These are phyloP conservation scores for Haberlea rhodopensis DNA, from an alignment of 257 asterid species.

Conservation along the genomic window DNA sequence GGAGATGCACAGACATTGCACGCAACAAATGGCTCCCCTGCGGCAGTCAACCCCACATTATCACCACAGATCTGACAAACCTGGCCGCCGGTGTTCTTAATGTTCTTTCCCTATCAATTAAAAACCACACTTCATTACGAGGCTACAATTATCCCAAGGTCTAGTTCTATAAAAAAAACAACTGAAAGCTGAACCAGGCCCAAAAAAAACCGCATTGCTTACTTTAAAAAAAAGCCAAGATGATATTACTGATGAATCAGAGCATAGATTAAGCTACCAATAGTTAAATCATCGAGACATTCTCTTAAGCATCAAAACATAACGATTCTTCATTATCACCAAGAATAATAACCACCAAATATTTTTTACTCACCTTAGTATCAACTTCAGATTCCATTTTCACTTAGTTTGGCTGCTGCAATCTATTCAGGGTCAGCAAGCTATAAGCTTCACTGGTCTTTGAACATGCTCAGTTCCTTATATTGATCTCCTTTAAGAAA, in stretches of 20 bases:
- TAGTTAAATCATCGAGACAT: not conserved
- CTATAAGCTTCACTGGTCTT: conserved; percentile 36
- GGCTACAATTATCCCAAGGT: not conserved
- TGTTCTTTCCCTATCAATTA: conserved; percentile 63
- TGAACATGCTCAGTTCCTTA: conserved; percentile 44
- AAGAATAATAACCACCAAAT: not conserved
- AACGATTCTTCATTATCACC: not conserved
- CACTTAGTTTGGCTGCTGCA: conserved; percentile 31
- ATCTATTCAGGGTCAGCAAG: conserved; percentile 31
- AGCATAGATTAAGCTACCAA: conserved; percentile 11
- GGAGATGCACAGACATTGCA: conserved; percentile 93
- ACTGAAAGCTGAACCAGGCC: not conserved
- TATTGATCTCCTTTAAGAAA: conserved; percentile 19
- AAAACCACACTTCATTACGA: conserved; percentile 22
- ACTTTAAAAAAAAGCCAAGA: not conserved
- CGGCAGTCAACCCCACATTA: conserved; percentile 65
- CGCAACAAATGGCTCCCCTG: conserved; percentile 85
- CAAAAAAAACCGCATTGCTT: not conserved
- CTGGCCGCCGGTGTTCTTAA: conserved; percentile 66
- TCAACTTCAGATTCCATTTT: conserved; percentile 81
- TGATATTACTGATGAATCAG: not conserved
- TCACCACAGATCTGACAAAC: conserved; percentile 98
- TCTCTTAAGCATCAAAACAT: conserved; percentile 7
- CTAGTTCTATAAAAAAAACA: conserved; percentile 9
- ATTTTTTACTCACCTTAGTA: conserved; percentile 56